Percentiles rank a stretch among this genome's conserved stretches.
Conservation (phyloP, 768 basidiomycete genomes). For the Xerocomellus chrysenteron region DNA sequence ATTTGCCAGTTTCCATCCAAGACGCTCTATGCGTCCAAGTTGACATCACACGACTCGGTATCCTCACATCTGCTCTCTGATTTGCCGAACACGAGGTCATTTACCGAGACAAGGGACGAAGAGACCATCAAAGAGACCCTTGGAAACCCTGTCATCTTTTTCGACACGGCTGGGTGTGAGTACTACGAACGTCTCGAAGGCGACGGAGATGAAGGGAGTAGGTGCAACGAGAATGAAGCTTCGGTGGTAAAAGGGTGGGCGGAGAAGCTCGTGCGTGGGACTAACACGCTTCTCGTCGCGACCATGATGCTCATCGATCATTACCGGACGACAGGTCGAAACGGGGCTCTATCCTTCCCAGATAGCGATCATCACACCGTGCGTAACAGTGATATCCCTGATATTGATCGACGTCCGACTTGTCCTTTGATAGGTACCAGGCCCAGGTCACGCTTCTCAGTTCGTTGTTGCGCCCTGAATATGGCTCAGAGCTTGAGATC, state of each 20-base stretch:
- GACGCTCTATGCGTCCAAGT: conserved; percentile 71
- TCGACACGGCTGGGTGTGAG: conserved; percentile 92
- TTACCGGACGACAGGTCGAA: conserved; percentile 42
- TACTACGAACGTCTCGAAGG: conserved; percentile 84
- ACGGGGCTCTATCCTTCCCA: conserved; percentile 64
- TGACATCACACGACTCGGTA: conserved; percentile 72
- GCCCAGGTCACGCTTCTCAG: conserved; percentile 88
- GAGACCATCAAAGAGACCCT: conserved; percentile 74
- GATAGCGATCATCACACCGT: conserved; percentile 90
- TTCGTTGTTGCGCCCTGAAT: conserved; percentile 67
- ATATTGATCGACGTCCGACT: background rate
- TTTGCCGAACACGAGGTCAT: conserved; percentile 51
- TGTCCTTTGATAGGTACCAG: conserved; percentile 60
- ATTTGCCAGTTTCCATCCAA: conserved; percentile 87
- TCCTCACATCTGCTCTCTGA: conserved; percentile 69
- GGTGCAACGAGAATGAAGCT: conserved; percentile 94
- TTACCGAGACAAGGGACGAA: conserved; percentile 40
- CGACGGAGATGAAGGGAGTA: conserved; percentile 84
- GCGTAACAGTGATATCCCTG: conserved; percentile 20
- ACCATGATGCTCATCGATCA: background rate
- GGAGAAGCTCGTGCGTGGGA: conserved; percentile 61
- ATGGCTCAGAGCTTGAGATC: conserved; percentile 75
- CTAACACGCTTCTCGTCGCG: too few species aligned
- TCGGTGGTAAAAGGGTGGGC: conserved; percentile 83
- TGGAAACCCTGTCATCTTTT: conserved; percentile 81